Evolutionary conservation across 2,329 filamentous ascomycete species (phyloP).

Genomic region (Alternaria triticina): DNA sequence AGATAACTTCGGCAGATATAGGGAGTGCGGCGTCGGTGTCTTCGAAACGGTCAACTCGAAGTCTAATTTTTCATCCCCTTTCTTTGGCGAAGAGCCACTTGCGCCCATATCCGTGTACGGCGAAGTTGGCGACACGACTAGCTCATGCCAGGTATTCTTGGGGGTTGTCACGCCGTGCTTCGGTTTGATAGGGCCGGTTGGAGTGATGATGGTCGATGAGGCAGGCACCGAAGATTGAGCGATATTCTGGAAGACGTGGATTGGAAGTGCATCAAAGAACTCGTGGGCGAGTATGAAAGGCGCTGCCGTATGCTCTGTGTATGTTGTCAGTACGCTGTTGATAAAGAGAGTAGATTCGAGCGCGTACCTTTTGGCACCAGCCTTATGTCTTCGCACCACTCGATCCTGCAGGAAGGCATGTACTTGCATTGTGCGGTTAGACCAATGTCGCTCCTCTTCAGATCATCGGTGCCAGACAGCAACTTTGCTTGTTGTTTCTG

Average conservation of each 20-base stretch:
- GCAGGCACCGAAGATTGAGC: conserved; percentile 49
- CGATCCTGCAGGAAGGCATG: conserved; percentile 69
- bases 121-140: conserved; percentile 51
- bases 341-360: conserved; percentile 5
- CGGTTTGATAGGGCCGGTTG: conserved; percentile 56
- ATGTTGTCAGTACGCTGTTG: conserved; percentile 19
- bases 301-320: conserved; percentile 68
- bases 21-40: conserved; percentile 77
- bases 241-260: conserved; percentile 90
- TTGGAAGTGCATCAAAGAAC: conserved; percentile 97
- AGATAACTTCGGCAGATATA: conserved; percentile 83
- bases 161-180: conserved; percentile 45
- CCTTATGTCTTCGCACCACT: conserved; percentile 89
- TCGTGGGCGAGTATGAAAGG: conserved; percentile 97
- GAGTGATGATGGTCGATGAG: conserved; percentile 54
- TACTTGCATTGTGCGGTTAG: conserved; percentile 79
- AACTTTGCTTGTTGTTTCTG: conserved; percentile 78
- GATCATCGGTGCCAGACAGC: conserved; percentile 75
- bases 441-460: conserved; percentile 75
- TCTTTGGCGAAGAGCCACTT: conserved; percentile 16
- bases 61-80: conserved; percentile 63
- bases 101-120: conserved; percentile 51
- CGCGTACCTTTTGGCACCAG: conserved; percentile 73
- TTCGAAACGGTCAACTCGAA: conserved; percentile 86
- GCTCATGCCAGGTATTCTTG: conserved; percentile 51